Conservation (phyloP, 2,329 filamentous ascomycete species). For the Paramyrothecium roridum region DNA sequence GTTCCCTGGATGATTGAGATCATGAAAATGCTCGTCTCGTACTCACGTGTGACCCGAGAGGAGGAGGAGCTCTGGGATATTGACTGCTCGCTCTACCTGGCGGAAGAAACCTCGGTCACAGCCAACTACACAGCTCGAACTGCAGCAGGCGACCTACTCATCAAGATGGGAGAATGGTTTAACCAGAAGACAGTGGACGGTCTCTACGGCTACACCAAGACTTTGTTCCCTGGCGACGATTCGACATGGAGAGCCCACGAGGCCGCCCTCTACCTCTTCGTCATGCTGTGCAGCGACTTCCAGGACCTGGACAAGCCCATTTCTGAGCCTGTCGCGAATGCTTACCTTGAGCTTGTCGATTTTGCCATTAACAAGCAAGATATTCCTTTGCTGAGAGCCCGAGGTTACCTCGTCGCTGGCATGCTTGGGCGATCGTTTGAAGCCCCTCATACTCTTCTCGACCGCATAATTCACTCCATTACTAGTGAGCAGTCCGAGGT, state of each 20-base stretch:
- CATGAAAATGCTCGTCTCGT: conserved; percentile 79
- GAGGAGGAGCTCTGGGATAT: conserved; percentile 96
- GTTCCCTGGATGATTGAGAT: conserved; percentile 84
- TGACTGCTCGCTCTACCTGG: conserved; percentile 91
- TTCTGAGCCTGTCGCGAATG: conserved; percentile 64
- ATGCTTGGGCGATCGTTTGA: conserved; percentile 68
- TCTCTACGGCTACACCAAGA: conserved; percentile 72
- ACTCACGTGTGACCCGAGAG: conserved; percentile 86
- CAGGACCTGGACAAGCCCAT: conserved; percentile 72
- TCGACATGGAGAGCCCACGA: conserved; percentile 65
- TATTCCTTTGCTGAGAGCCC: conserved; percentile 75
- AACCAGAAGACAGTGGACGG: conserved; percentile 72
- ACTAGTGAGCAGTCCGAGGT: conserved; percentile 76
- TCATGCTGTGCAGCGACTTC: conserved; percentile 80
- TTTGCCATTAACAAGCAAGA: conserved; percentile 68
- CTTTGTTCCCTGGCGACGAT: conserved; percentile 60
- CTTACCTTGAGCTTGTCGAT: conserved; percentile 77
- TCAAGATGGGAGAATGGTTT: conserved; percentile 91
- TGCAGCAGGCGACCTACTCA: conserved; percentile 85
- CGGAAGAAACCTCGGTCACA: conserved; percentile 90
- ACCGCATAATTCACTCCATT: conserved; percentile 73
- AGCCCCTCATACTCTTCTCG: conserved; percentile 63
- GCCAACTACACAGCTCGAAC: conserved; percentile 95
- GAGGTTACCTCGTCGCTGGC: conserved; percentile 84
- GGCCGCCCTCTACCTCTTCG: conserved; percentile 79